phyloP scores from a whole-genome alignment of 148 eudicot genomes.

The Arbutus unedo region DNA sequence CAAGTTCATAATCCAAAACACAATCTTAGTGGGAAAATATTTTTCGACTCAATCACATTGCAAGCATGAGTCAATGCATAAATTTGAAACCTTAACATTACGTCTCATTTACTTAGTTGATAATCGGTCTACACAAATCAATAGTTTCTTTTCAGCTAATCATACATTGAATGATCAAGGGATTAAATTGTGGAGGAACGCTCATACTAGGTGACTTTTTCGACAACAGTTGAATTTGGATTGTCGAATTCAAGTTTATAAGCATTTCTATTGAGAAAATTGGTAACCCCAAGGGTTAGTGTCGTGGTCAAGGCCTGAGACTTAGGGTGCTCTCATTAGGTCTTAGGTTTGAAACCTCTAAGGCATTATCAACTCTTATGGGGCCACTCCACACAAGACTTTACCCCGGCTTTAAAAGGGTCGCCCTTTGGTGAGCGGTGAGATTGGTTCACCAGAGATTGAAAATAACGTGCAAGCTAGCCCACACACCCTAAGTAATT shows the following conservation, averaged over 20 bases:
- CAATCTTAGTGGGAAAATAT: background rate
- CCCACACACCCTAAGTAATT: too few relatives aligned
- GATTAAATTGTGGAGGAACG: background rate
- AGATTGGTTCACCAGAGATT: background rate
- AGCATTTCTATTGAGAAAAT: background rate
- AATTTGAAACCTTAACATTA: background rate
- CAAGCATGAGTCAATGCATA: background rate
- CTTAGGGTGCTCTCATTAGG: too few relatives aligned
- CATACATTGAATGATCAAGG: background rate
- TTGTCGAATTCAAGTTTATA: background rate
- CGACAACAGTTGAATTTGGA: background rate
- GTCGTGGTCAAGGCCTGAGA: too few relatives aligned
- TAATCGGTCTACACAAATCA: background rate
- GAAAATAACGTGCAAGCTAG: too few relatives aligned
- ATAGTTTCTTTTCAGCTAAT: background rate
- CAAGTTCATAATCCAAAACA: background rate
- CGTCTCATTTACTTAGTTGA: background rate
- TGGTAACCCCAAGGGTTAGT: background rate
- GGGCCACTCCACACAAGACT: too few relatives aligned
- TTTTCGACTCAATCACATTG: background rate
- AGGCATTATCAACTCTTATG: too few relatives aligned
- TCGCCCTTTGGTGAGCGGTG: background rate
- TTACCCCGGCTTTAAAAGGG: too few relatives aligned
- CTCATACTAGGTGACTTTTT: background rate
- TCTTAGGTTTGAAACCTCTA: too few relatives aligned